Conservation (phyloP, 2,329 filamentous ascomycete species). For the Lecanoromycetidae sp. region DNA sequence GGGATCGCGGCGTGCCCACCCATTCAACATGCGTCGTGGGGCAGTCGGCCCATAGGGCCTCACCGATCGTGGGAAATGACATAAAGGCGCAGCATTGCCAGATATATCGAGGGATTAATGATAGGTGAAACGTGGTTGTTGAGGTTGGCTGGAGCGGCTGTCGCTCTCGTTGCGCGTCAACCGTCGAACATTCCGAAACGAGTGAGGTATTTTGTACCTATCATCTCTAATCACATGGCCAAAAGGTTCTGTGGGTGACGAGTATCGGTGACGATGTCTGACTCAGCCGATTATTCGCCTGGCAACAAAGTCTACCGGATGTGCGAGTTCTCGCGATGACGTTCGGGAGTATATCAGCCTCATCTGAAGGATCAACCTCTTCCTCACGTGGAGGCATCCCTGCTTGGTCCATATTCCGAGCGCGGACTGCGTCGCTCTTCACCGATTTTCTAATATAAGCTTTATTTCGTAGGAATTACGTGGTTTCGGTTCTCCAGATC, state of each 20-base stretch:
- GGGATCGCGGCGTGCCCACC: not conserved
- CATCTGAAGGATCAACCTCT: too few species aligned
- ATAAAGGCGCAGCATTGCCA: not conserved
- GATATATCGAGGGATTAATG: not conserved
- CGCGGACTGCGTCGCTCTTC: too few species aligned
- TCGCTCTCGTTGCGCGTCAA: not conserved
- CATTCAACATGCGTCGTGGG: not conserved
- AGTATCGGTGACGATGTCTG: not conserved
- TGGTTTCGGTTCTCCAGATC: too few species aligned
- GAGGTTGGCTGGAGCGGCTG: not conserved
- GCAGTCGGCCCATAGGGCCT: not conserved
- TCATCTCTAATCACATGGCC: not conserved
- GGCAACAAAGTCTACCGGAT: conserved; percentile 4
- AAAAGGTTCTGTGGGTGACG: not conserved
- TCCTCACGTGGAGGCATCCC: too few species aligned
- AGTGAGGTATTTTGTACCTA: not conserved
- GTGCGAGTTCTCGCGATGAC: not conserved
- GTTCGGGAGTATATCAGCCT: not conserved
- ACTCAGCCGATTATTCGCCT: conserved; percentile 1
- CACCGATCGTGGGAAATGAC: not conserved
- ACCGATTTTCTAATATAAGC: too few species aligned
- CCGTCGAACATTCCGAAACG: not conserved
- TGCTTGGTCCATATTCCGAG: too few species aligned
- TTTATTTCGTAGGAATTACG: too few species aligned
- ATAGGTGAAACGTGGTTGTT: not conserved